Base-by-base conservation (phyloP, 1,284 basidiomycete species). In the Coriolopsis trogii region DNA sequence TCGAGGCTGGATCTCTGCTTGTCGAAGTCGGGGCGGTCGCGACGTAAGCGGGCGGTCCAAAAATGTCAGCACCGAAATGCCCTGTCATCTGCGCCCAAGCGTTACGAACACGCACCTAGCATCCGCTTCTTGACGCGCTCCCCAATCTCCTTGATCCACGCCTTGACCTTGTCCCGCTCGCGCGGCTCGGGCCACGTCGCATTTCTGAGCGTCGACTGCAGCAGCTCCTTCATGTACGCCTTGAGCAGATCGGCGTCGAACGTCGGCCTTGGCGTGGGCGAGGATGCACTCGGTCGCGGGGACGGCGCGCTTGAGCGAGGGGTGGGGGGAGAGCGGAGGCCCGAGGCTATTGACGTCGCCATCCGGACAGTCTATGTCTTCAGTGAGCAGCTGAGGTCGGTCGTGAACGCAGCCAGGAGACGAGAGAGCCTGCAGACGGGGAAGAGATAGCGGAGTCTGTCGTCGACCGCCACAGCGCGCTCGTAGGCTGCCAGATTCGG, bases 121-220 rank as follows among this genome's bases (percentile, higher is more conserved):
- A 91, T 91, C 63, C 89, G 74, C 67, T 89, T 86, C 70, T 91
- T 92, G 29, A 92, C 81, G 37, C 89, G 78, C 61, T 89, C 87
- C 18, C 87, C 85, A 56, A 92, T 86, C 63, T 92, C 87, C 68
- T 85, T 89, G 66, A 89, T 89, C 85, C 87, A 89, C 8, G 68
- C 75, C 67, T 82, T 87, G 15, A 86, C 78, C 46, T 78, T 78
- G 36, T 90, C 87, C 30, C 81, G 76, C 53, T 91, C 87, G 59
- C 81, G 81, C 40, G 76, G 64, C 41, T 82, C 81, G 39, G 84
- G 79, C 87, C 88, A 91, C n/a, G 76, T 64, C 45, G 75, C 77
- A 46, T 70, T 77, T 56, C 84, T 79, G 23, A 92, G 74, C 1
- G 84, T 88, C 6, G 82, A 78, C 54, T 82, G 76, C 45, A 91